Evolutionary conservation across 2,329 filamentous ascomycete genomes (phyloP), one percentile per base, ranked within the genome.

Genomic region (Alternaria dauci): DNA sequence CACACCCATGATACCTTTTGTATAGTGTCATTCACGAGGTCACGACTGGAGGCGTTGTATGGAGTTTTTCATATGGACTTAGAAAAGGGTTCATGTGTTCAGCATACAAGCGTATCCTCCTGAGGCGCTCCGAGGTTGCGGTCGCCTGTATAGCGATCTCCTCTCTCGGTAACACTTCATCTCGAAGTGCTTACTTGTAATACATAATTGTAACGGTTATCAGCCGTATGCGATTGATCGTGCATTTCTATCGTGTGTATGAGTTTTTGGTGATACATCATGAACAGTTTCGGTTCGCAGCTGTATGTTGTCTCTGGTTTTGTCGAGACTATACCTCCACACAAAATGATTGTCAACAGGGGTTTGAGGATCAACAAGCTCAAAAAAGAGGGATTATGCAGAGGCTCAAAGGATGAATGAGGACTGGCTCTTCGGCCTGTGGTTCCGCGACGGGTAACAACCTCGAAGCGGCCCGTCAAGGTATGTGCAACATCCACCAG

Each of bases 41-140:
- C 44, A 67, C 48, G 62, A 59, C 55, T 58, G 34, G 42, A 39
- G 41, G 55, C 61, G 62, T 63, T 63, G 41, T 32, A 20, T 23
- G 59, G 52, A 54, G 50, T 62, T 36, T 36, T 41, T 52, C 44
- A 43, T 55, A 12, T 43, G 55, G 60, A 30, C 51, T 39, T 44
- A 47, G 59, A 59, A 58, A 67, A 63, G 25, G 38, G 36, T 51
- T 28, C 50, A 48, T 41, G 38, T 25, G 23, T 20, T 39, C 43
- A 58, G 26, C 36, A 53, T 42, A 60, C 55, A 59, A 38, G 39
- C 39, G 20, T 16, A 53, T 58, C 54, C 30, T 26, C 42, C 18
- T 51, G 59, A 20, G 67, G 63, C 65, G 64, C 60, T 61, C 55
- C 50, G 30, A 53, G 55, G 62, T 62, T 62, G 63, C 62, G 48